Evolutionary conservation across 192 early-diverging fungal species (phyloP), one percentile per base, ranked within the genome.

Genomic region (Coemansia sp.): DNA sequence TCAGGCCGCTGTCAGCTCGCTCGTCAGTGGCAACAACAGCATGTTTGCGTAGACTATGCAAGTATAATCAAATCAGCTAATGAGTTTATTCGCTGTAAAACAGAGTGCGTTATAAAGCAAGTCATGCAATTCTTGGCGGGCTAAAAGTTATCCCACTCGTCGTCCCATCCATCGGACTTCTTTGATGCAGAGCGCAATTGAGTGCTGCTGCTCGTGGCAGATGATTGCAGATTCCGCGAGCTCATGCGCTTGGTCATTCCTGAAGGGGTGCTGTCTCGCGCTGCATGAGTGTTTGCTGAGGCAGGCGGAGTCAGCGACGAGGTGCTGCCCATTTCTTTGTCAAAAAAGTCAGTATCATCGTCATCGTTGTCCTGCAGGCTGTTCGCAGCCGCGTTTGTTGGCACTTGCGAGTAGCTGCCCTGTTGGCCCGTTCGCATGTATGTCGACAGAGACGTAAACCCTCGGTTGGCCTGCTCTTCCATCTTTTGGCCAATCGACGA

Each of bases 401-500:
- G 47, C 11, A 72, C 69, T 55, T 65, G 69, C 19, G 69, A 65
- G 44, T 72, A 65, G 19, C 22, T 40, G 29, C 58, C 47, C 23
- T 57, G 53, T 54, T 71, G 69, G 5, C 69, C 69, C 19, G 62
- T 56, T 12, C 69, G 62, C 63, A 72, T 65, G 31, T 72, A 72
- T 5, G 46, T 56, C 10, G 69, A 72, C 11, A 72, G 49, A 12
- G 69, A 72, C 1, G 63, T 62, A 32, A 72, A 72, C 3, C 69
- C 69, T 5, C 69, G 62, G 47, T 54, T 72, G 6, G 69, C 69
- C 9, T 64, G 58, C 38, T 72, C 69, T 28, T 72, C 69, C 29
- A 65, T 45, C 55, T 65, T 72, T 18, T 60, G 49, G 18, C 82
- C 71, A 52, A 89, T 65, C 6, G 82, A 70, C 7, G 81, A 73